Percentiles rank a stretch among this genome's conserved stretches.
Evolutionary conservation across 169 alveolate genomes (phyloP).

Genomic region (Plasmodium reichenowi): DNA sequence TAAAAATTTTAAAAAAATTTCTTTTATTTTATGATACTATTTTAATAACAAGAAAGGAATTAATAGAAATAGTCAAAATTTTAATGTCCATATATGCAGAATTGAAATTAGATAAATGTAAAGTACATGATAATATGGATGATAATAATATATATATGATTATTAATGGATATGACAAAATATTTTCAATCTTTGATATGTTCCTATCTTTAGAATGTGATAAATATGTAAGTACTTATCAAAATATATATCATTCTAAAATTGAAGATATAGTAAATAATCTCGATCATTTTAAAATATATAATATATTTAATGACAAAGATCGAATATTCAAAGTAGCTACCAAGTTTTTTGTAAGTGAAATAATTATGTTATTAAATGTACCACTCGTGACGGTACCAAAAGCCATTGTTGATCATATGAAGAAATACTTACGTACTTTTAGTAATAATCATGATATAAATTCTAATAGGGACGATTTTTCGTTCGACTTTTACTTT

Average conservation of each 20-base stretch:
- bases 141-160: neutral
- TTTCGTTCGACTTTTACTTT: conserved; percentile 22
- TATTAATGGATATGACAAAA: conserved; percentile 10
- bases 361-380: conserved; percentile 55
- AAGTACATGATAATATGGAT: neutral
- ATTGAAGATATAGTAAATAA: conserved; percentile 45
- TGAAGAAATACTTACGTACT: conserved; percentile 16
- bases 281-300: conserved; percentile 14
- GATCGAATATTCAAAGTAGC: conserved; percentile 38
- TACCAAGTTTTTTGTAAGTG: conserved; percentile 45
- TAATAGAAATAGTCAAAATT: conserved; percentile 15
- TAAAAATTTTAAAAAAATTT: conserved; percentile 49
- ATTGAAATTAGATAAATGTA: conserved; percentile 1
- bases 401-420: conserved; percentile 13
- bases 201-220: conserved; percentile 50
- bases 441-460: conserved; percentile 6
- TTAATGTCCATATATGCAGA: conserved; percentile 34
- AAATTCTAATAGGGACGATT: conserved; percentile 6
- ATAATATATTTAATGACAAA: conserved; percentile 32
- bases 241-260: conserved; percentile 55
- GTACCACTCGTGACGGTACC: conserved; percentile 21
- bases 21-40: conserved; percentile 19
- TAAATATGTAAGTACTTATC: conserved; percentile 48
- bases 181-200: conserved; percentile 31
- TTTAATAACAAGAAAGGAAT: conserved; percentile 16